Percentiles rank a stretch among this genome's conserved stretches.
phyloP scores from a whole-genome alignment of 78 protist genomes.

The Bodo saltans region DNA sequence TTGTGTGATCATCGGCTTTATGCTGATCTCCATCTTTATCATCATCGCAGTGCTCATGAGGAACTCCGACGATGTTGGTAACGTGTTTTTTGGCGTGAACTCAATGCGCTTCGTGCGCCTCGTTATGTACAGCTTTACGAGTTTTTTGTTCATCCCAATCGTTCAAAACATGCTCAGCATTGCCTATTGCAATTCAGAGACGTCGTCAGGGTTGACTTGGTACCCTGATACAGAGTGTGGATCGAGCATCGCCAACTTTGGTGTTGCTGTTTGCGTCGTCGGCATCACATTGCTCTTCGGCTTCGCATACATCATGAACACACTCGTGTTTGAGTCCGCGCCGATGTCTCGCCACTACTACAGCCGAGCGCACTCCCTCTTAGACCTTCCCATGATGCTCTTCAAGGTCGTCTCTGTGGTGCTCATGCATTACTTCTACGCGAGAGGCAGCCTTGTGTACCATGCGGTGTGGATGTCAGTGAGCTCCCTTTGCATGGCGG shows the following conservation, averaged over 20 bases:
- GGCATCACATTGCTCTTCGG: background rate
- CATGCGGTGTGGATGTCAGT: background rate
- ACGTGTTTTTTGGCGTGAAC: too few relatives aligned
- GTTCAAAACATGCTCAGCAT: background rate
- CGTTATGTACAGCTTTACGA: background rate
- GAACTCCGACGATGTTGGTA: background rate
- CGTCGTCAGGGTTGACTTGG: background rate
- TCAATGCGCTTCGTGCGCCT: too few relatives aligned
- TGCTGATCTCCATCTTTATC: too few relatives aligned
- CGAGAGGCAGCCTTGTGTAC: too few relatives aligned
- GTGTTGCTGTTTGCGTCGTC: background rate
- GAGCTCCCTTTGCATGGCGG: background rate
- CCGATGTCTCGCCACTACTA: background rate
- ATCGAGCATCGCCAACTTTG: too few relatives aligned
- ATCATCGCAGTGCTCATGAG: background rate
- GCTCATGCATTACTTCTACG: background rate
- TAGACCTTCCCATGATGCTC: background rate
- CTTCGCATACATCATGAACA: background rate
- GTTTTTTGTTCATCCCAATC: background rate
- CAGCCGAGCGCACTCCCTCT: background rate
- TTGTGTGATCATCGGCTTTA: background rate
- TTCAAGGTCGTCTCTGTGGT: background rate
- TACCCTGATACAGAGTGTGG: background rate
- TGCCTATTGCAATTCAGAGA: background rate
- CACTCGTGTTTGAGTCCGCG: background rate